phyloP scores from a whole-genome alignment of 768 basidiomycete species.

The Termitomyces heimii region DNA sequence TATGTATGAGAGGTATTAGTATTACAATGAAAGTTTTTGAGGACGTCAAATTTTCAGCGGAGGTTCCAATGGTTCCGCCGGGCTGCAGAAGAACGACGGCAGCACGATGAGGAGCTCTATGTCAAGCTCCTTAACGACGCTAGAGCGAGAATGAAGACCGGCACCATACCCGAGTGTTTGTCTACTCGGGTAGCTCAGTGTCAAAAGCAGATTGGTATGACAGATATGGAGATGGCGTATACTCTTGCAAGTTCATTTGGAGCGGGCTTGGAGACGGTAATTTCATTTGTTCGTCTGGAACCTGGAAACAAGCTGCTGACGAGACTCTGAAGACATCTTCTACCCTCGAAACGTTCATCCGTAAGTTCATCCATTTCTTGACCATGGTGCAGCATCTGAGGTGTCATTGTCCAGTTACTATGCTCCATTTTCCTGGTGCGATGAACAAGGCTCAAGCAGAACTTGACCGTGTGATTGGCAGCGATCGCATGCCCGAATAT shows the following conservation, averaged over 20 bases:
- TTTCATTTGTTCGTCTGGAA: not conserved
- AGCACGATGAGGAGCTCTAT: slow-evolving; percentile 32
- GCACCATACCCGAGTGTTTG: slow-evolving; percentile 33
- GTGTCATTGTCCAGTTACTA: slow-evolving; percentile 22
- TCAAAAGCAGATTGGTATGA: slow-evolving; percentile 31
- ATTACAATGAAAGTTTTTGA: not conserved
- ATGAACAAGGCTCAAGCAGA: slow-evolving; percentile 34
- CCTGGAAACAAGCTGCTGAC: not conserved
- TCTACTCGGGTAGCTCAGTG: slow-evolving; percentile 30
- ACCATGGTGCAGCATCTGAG: not conserved
- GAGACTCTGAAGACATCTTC: not conserved
- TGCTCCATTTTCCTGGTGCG: slow-evolving; percentile 32
- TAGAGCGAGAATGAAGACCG: slow-evolving; percentile 31
- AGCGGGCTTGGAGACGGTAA: slow-evolving; percentile 32
- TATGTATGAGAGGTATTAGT: slow-evolving; percentile 10
- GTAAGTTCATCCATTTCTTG: not conserved
- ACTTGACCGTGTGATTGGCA: slow-evolving; percentile 29
- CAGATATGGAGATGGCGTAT: slow-evolving; percentile 38
- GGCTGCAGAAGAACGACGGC: slow-evolving; percentile 30
- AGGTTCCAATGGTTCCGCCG: slow-evolving; percentile 39
- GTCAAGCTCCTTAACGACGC: slow-evolving; percentile 36
- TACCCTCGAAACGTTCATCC: slow-evolving; percentile 6
- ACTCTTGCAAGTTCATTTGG: slow-evolving; percentile 39
- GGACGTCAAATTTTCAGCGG: slow-evolving; percentile 15
- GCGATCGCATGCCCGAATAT: slow-evolving; percentile 33